Percentiles rank a stretch among this genome's conserved stretches.
phyloP scores from a whole-genome alignment of 768 basidiomycete genomes.

The Astraeus odoratus region DNA sequence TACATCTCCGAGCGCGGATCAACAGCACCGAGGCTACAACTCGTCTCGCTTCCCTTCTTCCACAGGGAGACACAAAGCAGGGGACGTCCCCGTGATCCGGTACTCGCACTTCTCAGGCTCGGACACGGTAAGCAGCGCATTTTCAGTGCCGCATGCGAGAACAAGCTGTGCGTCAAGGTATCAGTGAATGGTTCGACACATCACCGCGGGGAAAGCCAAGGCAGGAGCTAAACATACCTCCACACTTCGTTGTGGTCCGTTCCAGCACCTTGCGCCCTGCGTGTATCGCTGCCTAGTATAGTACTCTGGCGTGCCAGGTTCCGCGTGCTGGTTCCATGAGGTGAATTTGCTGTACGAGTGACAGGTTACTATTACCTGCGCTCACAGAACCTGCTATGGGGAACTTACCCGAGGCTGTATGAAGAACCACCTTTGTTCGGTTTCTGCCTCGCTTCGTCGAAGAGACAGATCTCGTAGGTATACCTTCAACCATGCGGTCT shows the following conservation, averaged over 20 bases:
- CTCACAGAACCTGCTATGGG: neutral
- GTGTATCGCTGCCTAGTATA: constrained; percentile 81
- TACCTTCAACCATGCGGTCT: constrained; percentile 48
- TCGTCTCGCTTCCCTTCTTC: constrained; percentile 28
- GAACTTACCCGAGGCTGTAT: constrained; percentile 75
- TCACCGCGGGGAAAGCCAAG: neutral
- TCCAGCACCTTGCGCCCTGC: constrained; percentile 89
- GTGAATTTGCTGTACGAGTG: constrained; percentile 60
- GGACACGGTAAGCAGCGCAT: constrained; percentile 64
- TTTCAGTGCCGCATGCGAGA: constrained; percentile 80
- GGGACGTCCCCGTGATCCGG: constrained; percentile 75
- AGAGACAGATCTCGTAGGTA: constrained; percentile 91
- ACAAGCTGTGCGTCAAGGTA: constrained; percentile 46
- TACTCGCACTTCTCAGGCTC: constrained; percentile 98
- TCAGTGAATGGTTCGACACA: constrained; percentile 3
- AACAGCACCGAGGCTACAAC: too few relatives aligned
- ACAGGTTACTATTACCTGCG: neutral
- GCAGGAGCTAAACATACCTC: constrained; percentile 39
- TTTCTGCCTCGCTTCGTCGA: constrained; percentile 83
- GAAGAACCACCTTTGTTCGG: constrained; percentile 70
- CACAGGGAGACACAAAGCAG: constrained; percentile 63
- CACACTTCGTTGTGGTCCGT: constrained; percentile 86
- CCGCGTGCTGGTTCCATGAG: constrained; percentile 64
- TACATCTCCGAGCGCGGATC: too few relatives aligned
- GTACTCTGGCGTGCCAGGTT: constrained; percentile 61